A percentile compares a stretch with the other conserved stretches of the same genome.
phyloP scores from a whole-genome alignment of 768 basidiomycete species.

The Tulasnella sp. region DNA sequence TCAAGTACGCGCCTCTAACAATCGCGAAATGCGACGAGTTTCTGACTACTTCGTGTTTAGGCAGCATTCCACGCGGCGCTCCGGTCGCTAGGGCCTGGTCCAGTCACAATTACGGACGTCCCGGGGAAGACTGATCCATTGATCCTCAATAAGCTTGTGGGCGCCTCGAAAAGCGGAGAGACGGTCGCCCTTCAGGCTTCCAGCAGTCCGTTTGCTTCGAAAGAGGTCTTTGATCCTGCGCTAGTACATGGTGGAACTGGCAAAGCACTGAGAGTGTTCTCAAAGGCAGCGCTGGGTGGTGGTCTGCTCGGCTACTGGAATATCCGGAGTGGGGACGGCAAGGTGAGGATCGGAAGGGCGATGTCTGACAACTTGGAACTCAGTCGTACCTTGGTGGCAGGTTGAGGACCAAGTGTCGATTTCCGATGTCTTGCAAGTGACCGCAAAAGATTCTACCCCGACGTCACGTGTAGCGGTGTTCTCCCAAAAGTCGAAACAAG shows the following conservation, averaged over 20 bases:
- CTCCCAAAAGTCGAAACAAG: not conserved
- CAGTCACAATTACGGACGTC: constrained; percentile 15
- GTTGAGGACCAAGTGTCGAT: constrained; percentile 1
- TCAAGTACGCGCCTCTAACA: too few relatives aligned
- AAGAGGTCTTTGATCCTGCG: constrained; percentile 9
- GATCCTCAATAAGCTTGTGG: constrained; percentile 12
- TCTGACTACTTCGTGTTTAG: not conserved
- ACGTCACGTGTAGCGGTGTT: not conserved
- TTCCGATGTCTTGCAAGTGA: not conserved
- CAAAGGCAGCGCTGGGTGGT: constrained; percentile 4
- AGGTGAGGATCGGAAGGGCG: not conserved
- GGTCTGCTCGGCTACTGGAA: constrained; percentile 15
- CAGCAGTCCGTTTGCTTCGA: constrained; percentile 1
- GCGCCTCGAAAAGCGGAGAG: not conserved
- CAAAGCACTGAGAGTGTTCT: constrained; percentile 13
- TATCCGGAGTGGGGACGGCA: constrained; percentile 11
- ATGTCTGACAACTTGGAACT: not conserved
- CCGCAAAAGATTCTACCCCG: not conserved
- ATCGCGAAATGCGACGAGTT: not conserved
- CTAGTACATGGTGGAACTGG: constrained; percentile 8
- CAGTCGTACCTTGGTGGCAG: not conserved
- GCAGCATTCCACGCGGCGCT: constrained; percentile 15
- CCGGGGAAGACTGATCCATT: constrained; percentile 14
- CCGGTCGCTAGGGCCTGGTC: constrained; percentile 13
- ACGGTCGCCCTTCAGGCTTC: constrained; percentile 13